These are phyloP conservation scores for Dendrothele bispora DNA, from an alignment of 768 basidiomycete genomes.

Conservation along the genomic window DNA sequence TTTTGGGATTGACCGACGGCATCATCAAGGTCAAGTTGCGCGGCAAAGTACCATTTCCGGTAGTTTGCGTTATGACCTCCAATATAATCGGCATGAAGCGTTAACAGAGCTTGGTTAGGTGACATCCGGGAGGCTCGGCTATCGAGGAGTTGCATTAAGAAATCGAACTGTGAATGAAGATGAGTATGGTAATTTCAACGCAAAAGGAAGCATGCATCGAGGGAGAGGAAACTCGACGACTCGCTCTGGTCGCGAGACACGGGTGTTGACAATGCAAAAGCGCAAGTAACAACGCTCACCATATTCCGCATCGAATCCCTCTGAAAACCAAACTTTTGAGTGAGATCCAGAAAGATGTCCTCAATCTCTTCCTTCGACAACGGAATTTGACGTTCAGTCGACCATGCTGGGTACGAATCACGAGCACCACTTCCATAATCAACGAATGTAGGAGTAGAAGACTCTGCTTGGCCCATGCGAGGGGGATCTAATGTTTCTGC, in stretches of 20 bases:
- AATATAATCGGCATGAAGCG: constrained; percentile 97
- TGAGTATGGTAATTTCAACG: no score
- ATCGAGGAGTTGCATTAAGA: constrained; percentile 96
- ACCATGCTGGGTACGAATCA: constrained; percentile 96
- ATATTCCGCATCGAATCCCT: constrained; percentile 94
- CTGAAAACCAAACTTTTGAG: constrained; percentile 99
- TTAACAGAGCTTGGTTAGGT: constrained; percentile 91
- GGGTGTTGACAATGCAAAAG: background rate
- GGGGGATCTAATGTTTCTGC: constrained; percentile 72
- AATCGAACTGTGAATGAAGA: constrained; percentile 74
- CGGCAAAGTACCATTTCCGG: constrained; percentile 99
- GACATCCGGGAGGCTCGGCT: constrained; percentile 97
- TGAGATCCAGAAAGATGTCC: constrained; percentile 95
- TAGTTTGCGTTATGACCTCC: constrained; percentile 98
- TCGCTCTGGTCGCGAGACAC: background rate
- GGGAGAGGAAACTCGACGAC: constrained; percentile 5
- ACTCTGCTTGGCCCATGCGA: constrained; percentile 61
- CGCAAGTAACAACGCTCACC: constrained; percentile 42
- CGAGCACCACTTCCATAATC: constrained; percentile 63
- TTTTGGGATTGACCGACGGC: constrained; percentile 92
- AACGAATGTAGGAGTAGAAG: constrained; percentile 71
- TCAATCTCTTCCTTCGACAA: constrained; percentile 99
- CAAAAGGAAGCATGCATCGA: no score
- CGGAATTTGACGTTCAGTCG: constrained; percentile 88
- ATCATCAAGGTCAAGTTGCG: constrained; percentile 97